Conservation (phyloP, 257 asterid genomes). For the Avicennia marina region DNA sequence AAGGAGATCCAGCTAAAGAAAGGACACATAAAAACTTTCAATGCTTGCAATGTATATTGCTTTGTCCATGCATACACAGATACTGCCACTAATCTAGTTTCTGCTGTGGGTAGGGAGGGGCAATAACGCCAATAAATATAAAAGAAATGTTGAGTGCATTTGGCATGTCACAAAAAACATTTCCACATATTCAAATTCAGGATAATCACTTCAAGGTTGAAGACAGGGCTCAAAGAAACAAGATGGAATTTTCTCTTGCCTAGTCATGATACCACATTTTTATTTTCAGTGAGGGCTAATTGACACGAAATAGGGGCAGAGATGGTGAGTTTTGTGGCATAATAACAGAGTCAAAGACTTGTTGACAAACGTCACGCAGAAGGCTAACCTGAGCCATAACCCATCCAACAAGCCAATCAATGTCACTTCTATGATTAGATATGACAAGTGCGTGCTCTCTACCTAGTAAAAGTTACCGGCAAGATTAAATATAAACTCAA, state of each 20-base stretch:
- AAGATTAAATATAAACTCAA: too few relatives aligned
- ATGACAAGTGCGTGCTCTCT: conserved; percentile 89
- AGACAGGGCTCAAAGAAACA: not conserved
- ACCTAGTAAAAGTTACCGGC: too few relatives aligned
- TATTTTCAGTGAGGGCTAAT: not conserved
- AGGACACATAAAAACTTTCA: not conserved
- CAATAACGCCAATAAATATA: not conserved
- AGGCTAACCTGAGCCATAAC: conserved; percentile 83
- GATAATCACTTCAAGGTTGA: not conserved
- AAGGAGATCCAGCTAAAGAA: conserved; percentile 5
- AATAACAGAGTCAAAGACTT: conserved; percentile 1
- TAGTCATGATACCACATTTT: not conserved
- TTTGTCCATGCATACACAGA: not conserved
- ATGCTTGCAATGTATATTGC: not conserved
- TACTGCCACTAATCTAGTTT: not conserved
- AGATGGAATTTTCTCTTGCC: not conserved
- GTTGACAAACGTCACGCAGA: conserved; percentile 12
- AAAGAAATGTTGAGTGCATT: not conserved
- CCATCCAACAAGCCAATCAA: conserved; percentile 99
- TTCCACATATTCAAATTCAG: not conserved
- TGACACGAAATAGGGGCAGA: conserved; percentile 4
- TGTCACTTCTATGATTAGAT: conserved; percentile 83
- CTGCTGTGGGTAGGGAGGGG: not conserved
- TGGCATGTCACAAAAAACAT: not conserved
- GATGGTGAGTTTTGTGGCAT: not conserved